These are phyloP conservation scores for Claviceps cyperi DNA, from an alignment of 2,329 filamentous ascomycete species.

Conservation along the genomic window DNA sequence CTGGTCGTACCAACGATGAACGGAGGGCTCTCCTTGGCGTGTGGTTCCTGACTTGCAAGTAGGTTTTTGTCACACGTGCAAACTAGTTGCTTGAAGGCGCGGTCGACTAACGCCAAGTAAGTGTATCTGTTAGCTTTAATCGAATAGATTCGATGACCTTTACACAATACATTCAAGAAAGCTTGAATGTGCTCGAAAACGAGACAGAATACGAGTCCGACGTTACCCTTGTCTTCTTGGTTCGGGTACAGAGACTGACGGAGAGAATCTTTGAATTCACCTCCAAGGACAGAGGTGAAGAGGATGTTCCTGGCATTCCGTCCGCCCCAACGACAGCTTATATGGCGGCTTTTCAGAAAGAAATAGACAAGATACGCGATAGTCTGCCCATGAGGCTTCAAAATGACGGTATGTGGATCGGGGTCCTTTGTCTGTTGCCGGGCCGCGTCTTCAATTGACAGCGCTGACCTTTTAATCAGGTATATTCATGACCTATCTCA, in stretches of 20 bases:
- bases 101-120: constrained; percentile 8
- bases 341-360: constrained; percentile 29
- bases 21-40: constrained; percentile 35
- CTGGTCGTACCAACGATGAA: constrained; percentile 34
- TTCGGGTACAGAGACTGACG: constrained; percentile 34
- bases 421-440: not conserved
- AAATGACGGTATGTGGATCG: constrained; percentile 23
- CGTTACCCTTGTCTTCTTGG: constrained; percentile 27
- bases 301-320: constrained; percentile 20
- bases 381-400: constrained; percentile 21
- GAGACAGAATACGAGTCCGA: constrained; percentile 33
- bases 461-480: not conserved
- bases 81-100: too few species aligned
- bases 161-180: constrained; percentile 36
- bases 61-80: constrained; percentile 11
- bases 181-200: constrained; percentile 29
- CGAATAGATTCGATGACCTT: constrained; percentile 35
- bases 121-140: constrained; percentile 27
- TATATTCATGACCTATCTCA: constrained; percentile 16
- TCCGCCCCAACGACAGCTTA: constrained; percentile 30
- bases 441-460: too few species aligned
- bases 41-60: constrained; percentile 41
- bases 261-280: constrained; percentile 33
- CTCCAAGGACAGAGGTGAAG: constrained; percentile 19
- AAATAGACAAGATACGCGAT: constrained; percentile 27